phyloP scores from a whole-genome alignment of 305 asterid genomes.

The Caryopteris hybrid region DNA sequence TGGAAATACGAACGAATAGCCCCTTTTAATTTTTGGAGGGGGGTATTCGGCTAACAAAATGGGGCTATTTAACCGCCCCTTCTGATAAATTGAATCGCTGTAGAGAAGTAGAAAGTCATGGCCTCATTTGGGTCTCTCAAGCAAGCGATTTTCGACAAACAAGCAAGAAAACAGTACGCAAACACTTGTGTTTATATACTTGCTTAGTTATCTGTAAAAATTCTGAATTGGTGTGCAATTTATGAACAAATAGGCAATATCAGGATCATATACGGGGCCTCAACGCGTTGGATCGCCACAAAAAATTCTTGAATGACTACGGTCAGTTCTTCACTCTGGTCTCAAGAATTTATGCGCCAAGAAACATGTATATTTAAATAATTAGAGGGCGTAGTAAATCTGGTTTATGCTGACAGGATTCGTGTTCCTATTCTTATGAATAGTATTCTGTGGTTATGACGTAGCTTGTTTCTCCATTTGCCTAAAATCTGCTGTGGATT shows the following conservation, averaged over 20 bases:
- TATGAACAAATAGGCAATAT: constrained; percentile 45
- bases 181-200: background rate
- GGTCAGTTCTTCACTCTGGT: constrained; percentile 35
- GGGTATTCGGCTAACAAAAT: no score
- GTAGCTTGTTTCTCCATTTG: background rate
- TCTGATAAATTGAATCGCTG: background rate
- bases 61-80: no score
- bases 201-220: background rate
- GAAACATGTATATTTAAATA: background rate
- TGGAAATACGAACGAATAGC: no score
- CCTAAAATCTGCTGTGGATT: constrained; percentile 8
- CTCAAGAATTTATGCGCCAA: background rate
- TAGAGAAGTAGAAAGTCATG: constrained; percentile 33
- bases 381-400: background rate
- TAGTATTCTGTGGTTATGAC: background rate
- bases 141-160: constrained; percentile 68
- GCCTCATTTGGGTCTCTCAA: constrained; percentile 74
- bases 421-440: background rate
- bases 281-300: constrained; percentile 97
- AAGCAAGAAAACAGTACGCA: constrained; percentile 70
- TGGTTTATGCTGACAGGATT: background rate
- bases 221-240: background rate
- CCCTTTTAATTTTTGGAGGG: no score
- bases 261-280: constrained; percentile 89
- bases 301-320: constrained; percentile 76